Base-by-base conservation (phyloP, 805 yeast genomes). In the Lipomyces yamanashiensis region DNA sequence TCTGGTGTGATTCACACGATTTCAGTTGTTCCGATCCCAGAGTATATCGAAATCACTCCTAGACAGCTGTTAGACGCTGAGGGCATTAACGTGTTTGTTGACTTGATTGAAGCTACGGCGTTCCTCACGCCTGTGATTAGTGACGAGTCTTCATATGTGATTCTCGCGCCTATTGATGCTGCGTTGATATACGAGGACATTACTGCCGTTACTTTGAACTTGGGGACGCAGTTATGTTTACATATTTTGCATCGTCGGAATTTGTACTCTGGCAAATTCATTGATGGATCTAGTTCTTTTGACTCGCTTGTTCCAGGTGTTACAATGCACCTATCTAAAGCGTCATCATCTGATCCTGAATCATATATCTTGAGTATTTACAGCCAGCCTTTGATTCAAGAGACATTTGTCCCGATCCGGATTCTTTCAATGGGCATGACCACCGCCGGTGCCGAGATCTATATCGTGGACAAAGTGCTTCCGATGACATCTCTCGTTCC, bases 1-100 rank as follows among this genome's bases (percentile, higher is more conserved):
- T 54, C 63, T 15, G 69, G 68, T 13, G 69, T 66, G 13, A 41
- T 64, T 13, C 69, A 66, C 21, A 23, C 61, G 6, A 37, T 66
- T 40, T 21, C 36, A 7, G 19, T 52, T n/a, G 57, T 66, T 9
- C 68, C 69, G 15, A 43, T 66, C 1, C 69, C 69, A 2, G 67
- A 60, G 10, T 54, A 49, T 54, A 48, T 66, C 34, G 33, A 40
- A 15, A 66, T 66, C 34, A 61, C 64, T 4, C 65, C 69, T 12
- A 51, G 61, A 15, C 65, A 66, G 17, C 43, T 66, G 23, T 47
- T 66, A 4, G 62, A 33, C 3, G 61, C 58, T 5, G 68, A 61
- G 43, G 44, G 52, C 1, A 55, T 55, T 10, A 49, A 53, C 9
- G 23, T 41, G 34, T 66, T 61, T 48, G 58, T 66, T 7, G 63